Evolutionary conservation across 306 rosid species (phyloP).

Genomic region (Quercus mongolica): DNA sequence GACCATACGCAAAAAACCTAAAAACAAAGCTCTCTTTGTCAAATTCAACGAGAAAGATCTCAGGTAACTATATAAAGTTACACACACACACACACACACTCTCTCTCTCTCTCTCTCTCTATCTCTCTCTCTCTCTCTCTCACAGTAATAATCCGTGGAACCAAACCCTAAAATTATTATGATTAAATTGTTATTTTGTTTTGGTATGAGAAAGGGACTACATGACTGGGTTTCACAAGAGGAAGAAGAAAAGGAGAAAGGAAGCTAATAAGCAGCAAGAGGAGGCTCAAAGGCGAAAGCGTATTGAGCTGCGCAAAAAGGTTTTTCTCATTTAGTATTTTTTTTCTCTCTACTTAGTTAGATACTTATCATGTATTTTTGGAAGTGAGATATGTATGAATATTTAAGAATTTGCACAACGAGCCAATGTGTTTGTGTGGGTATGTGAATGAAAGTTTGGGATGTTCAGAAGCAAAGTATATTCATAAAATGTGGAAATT

Average conservation of each 20-base stretch:
- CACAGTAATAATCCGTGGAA: background rate
- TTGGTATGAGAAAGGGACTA: constrained; percentile 45
- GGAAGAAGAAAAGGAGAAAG: constrained; percentile 94
- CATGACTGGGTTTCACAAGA: constrained; percentile 87
- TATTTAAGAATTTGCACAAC: background rate
- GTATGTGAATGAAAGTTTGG: no score
- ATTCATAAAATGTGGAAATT: no score
- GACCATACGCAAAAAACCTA: background rate
- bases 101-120: no score
- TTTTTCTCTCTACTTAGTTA: background rate
- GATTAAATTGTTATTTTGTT: background rate
- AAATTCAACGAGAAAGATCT: constrained; percentile 78
- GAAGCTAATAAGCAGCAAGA: constrained; percentile 69
- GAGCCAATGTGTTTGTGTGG: background rate
- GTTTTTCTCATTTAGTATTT: constrained; percentile 12
- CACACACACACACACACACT: no score
- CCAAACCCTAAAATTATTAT: background rate
- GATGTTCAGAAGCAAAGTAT: no score
- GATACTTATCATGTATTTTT: background rate
- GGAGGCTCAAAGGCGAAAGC: constrained; percentile 61
- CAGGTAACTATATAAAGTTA: constrained; percentile 23
- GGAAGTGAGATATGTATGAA: background rate
- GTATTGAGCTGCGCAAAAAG: constrained; percentile 63
- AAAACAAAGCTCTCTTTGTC: constrained; percentile 69
- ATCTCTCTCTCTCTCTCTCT: background rate